Conservation (phyloP, 2,329 filamentous ascomycete species). For the Xylaria sp. region DNA sequence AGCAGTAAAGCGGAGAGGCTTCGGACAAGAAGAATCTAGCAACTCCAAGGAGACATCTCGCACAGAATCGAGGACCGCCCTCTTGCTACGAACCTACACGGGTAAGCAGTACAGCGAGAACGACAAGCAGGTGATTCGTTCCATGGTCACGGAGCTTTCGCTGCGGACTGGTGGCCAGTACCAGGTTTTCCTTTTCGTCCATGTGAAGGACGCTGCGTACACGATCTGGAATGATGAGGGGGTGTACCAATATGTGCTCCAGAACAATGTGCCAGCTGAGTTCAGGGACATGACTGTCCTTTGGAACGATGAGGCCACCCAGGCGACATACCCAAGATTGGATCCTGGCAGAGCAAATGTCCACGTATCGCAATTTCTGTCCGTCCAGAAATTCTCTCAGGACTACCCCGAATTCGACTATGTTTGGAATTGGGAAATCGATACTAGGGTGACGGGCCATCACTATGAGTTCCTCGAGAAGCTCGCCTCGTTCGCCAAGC, state of each 20-base stretch:
- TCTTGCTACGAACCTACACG: constrained; percentile 76
- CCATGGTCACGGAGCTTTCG: constrained; percentile 76
- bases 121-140: constrained; percentile 76
- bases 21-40: constrained; percentile 12
- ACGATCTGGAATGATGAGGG: constrained; percentile 62
- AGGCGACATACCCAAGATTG: constrained; percentile 75
- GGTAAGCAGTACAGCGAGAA: constrained; percentile 77
- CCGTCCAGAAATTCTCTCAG: constrained; percentile 74
- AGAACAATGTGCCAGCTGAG: constrained; percentile 67
- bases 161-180: constrained; percentile 80
- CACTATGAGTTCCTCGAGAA: constrained; percentile 79
- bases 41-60: constrained; percentile 15
- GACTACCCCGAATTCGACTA: constrained; percentile 80
- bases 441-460: constrained; percentile 77
- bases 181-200: constrained; percentile 77
- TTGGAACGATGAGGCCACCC: constrained; percentile 76
- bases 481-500: constrained; percentile 62
- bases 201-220: constrained; percentile 67
- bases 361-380: constrained; percentile 69
- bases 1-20: constrained; percentile 7
- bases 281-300: constrained; percentile 72
- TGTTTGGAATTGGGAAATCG: constrained; percentile 88
- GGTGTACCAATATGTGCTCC: constrained; percentile 62
- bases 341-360: constrained; percentile 58
- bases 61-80: constrained; percentile 63